A percentile compares a stretch with the other conserved stretches of the same genome.
phyloP scores from a whole-genome alignment of 352 stramenopile species.

The Pythium volutum region DNA sequence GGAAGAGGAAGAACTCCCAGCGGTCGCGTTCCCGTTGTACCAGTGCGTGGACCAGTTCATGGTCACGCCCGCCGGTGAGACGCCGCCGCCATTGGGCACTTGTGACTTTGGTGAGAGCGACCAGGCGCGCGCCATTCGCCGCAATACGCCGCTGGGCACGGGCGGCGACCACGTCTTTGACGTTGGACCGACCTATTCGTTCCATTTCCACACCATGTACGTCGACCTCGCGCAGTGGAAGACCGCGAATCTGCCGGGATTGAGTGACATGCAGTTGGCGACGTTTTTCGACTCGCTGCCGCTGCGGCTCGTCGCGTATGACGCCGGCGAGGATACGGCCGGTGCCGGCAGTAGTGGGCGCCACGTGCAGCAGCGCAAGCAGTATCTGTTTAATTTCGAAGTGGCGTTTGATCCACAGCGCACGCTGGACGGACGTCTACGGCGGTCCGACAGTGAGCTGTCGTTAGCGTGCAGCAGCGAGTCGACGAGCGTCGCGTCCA shows the following conservation, averaged over 20 bases:
- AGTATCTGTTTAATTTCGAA: constrained; percentile 84
- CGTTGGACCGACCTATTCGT: constrained; percentile 78
- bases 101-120: constrained; percentile 67
- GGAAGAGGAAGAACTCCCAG: constrained; percentile 35
- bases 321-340: constrained; percentile 22
- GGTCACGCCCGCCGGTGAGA: constrained; percentile 48
- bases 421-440: neutral
- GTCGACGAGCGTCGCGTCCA: constrained; percentile 5
- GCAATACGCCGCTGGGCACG: constrained; percentile 45
- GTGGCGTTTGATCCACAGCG: constrained; percentile 40
- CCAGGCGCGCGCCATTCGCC: constrained; percentile 32
- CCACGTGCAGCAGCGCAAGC: constrained; percentile 57
- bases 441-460: constrained; percentile 24
- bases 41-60: constrained; percentile 83
- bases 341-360: constrained; percentile 16
- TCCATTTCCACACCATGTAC: constrained; percentile 90
- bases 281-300: constrained; percentile 80
- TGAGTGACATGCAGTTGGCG: constrained; percentile 71
- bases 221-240: constrained; percentile 78
- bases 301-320: constrained; percentile 72
- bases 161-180: constrained; percentile 36
- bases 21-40: constrained; percentile 72
- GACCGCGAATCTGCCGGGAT: constrained; percentile 70
- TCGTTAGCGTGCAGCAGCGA: constrained; percentile 24
- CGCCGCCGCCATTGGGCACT: constrained; percentile 48